Conservation (phyloP, 176 grass and related monocot species). For the Neostapfia colusana region DNA sequence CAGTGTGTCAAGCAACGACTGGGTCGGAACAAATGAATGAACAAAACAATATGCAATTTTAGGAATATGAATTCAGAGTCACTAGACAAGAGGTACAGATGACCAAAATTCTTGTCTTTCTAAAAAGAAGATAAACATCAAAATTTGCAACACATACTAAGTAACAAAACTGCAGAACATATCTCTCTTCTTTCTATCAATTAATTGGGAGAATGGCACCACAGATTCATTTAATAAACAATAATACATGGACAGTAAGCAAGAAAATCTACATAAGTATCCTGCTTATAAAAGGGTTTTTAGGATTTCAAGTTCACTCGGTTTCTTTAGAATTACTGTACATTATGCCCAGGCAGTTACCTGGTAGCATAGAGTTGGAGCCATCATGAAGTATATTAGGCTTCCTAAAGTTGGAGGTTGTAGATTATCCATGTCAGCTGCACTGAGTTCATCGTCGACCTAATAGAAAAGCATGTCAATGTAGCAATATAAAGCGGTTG, state of each 20-base stretch:
- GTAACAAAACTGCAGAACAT: not conserved
- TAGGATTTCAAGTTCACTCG: not conserved
- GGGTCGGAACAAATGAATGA: not conserved
- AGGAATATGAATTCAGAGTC: not conserved
- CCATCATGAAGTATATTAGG: constrained; percentile 85
- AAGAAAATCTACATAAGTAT: not conserved
- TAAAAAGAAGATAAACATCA: not conserved
- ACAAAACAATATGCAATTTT: not conserved
- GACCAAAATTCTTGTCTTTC: not conserved
- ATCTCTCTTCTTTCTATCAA: not conserved
- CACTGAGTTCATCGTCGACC: constrained; percentile 47
- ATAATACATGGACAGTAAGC: not conserved
- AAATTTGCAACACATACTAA: too few species aligned
- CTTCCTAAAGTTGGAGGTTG: constrained; percentile 64
- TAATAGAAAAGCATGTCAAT: constrained; percentile 38
- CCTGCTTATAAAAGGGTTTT: not conserved
- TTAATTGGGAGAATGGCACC: not conserved
- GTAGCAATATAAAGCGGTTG: not conserved
- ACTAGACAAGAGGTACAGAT: not conserved
- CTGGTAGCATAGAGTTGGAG: constrained; percentile 96
- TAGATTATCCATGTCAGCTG: constrained; percentile 53
- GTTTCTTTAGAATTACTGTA: not conserved
- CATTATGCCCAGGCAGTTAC: constrained; percentile 40
- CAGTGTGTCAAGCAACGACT: not conserved
- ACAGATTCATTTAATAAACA: not conserved